Evolutionary conservation across 1,139 yeast species (phyloP), one percentile per base, ranked within the genome.

Genomic region (Diutina sp.): DNA sequence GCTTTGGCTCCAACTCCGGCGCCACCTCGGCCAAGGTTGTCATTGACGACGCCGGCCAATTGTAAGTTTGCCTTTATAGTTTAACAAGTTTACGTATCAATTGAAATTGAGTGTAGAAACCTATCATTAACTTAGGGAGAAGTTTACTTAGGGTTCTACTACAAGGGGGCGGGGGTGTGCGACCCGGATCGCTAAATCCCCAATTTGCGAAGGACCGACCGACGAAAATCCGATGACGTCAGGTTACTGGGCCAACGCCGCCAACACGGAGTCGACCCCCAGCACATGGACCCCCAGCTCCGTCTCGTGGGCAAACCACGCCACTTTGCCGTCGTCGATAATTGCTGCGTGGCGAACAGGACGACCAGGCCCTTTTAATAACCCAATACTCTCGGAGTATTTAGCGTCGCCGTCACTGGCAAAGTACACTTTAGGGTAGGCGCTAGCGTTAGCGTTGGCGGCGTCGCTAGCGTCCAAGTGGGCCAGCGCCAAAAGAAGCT

Each of bases 41-140:
- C 77, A 86, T 93, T 69, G 89, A 85, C 67, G 81, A 83, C 71
- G 83, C 86, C 68, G 99, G 99, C 79, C 89, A 87, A 77, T 82
- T 88, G 76, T 61, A 61, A 61, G 28, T 52, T 12, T 6, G 18
- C 9, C 6, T 32, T 32, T 4, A 32, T 32, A 32, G 38, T 32
- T 32, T 11, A 32, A 32, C 38, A 41, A 41, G 16, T 41, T 14
- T 41, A 9, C 45, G 41, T 35, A 35, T 35, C 25, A 21, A 21
- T 21, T 21, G 25, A 21, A 21, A 21, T 21, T 21, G 25, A 21
- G 25, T 21, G 25, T 32, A 8, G 35, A 30, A 30, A 30, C 35
- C n/a, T n/a, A n/a, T n/a, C 35, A 30, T 30, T 3, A 2, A 21
- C 25, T 21, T 21, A 21, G 25, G 25, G n/a, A n/a, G n/a, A n/a